These are phyloP conservation scores for Protomyces gravidus DNA, from an alignment of 1,139 yeast genomes.

Conservation along the genomic window DNA sequence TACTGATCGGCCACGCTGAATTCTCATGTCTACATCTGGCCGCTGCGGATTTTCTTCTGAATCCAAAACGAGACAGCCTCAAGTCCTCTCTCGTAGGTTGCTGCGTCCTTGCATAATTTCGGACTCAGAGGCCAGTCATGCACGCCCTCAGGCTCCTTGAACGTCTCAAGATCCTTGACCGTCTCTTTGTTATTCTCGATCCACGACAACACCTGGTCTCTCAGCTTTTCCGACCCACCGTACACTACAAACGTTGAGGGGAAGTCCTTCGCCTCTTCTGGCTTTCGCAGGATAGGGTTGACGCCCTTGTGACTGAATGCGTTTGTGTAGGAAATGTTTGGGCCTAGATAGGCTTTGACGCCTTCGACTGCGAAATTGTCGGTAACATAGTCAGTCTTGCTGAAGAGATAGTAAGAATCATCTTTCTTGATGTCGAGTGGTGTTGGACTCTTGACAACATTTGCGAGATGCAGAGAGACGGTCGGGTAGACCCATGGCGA, in stretches of 20 bases:
- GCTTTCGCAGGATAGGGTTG: conserved; percentile 13
- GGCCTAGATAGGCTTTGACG: conserved; percentile 10
- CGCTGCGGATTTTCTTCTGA: conserved; percentile 22
- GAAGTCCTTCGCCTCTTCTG: conserved; percentile 1
- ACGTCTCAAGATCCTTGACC: not conserved
- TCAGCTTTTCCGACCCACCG: conserved; percentile 13
- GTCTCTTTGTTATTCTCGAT: conserved; percentile 3
- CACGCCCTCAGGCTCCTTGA: conserved; percentile 11
- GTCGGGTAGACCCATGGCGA: conserved; percentile 25
- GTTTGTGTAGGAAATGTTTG: conserved; percentile 1
- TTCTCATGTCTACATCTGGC: too few species aligned
- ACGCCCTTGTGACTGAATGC: conserved; percentile 8
- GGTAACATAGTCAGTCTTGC: conserved; percentile 7
- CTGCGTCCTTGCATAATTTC: not conserved
- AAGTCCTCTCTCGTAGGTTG: conserved; percentile 9
- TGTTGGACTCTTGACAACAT: not conserved
- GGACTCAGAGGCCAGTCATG: conserved; percentile 15
- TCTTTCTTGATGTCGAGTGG: not conserved
- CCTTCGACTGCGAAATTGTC: conserved; percentile 6
- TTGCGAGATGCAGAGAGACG: not conserved
- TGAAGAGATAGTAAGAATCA: not conserved
- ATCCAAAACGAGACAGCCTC: conserved; percentile 11
- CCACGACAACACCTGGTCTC: conserved; percentile 4
- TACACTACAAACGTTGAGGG: conserved; percentile 8
- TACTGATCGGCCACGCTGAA: too few species aligned